Evolutionary conservation across 2,329 filamentous ascomycete genomes (phyloP), one percentile per base, ranked within the genome.

Genomic region (Exophiala viscosa): DNA sequence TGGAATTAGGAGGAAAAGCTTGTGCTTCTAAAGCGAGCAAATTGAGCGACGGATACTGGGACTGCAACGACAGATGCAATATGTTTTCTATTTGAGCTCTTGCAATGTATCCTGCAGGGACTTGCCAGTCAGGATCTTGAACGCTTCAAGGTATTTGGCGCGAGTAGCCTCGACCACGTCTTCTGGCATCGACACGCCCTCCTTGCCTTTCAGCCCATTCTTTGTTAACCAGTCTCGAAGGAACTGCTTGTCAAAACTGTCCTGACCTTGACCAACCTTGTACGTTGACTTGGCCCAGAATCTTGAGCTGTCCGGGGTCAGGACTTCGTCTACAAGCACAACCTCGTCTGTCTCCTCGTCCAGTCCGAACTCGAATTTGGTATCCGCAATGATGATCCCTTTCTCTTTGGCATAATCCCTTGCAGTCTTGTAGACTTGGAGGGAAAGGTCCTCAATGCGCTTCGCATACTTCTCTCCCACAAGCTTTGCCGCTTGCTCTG

Each of bases 171-270:
- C 66, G 14, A 84, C 82, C 50, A 95, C 78, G 46, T 91, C 84
- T 3, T 83, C 78, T 0, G 87, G 85, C 76, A 96, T 85, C 48
- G 71, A 73, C 13, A 93, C 86, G 1, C 81, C 85, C 20, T 85
- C 76, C 71, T 87, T 87, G 1, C 86, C 87, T 74, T 90, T 90
- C 52, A 95, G 69, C 0, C 87, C 87, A 52, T 86, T 76, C 43
- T 68, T 72, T 2, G 84, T 86, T 64, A 96, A 70, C 88, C 90
- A 96, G 71, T 96, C 85, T 33, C 91, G 77, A 61, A 96, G 69
- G 64, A 80, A 85, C 73, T 91, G 87, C 78, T 96, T 96, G 68
- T 96, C 91, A 62, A 92, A 93, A 71, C 88, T 93, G 49, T 86
- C 80, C 74, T 95, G 90, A 51, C 86, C 79, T 57, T 77, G 78